Evolutionary conservation across 169 alveolate genomes (phyloP).

Genomic region (Eimeria praecox): DNA sequence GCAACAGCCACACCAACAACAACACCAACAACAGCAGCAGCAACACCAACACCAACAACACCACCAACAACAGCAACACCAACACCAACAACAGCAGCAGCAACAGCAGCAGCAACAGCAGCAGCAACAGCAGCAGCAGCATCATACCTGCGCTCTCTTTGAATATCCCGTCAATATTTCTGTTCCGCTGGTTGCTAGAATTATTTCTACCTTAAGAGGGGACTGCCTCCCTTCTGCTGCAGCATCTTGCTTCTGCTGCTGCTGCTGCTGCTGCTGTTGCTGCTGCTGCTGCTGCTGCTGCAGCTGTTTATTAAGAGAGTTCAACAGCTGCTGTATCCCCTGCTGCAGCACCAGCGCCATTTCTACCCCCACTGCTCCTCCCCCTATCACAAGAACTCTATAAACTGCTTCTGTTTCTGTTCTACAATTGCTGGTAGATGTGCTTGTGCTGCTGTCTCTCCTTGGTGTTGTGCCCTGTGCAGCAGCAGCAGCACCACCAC

Average conservation of each 20-base stretch:
- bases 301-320: background rate
- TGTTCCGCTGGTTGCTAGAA: slow-evolving; percentile 24
- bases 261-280: background rate
- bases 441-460: slow-evolving; percentile 19
- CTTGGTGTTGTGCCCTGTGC: background rate
- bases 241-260: background rate
- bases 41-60: background rate
- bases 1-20: background rate
- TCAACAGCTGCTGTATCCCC: slow-evolving; percentile 68
- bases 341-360: slow-evolving; percentile 58
- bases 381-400: slow-evolving; percentile 64
- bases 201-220: slow-evolving; percentile 13
- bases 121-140: slow-evolving; percentile 38
- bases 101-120: background rate
- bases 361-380: slow-evolving; percentile 77
- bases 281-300: background rate
- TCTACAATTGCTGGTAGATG: background rate
- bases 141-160: background rate
- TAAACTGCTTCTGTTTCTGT: background rate
- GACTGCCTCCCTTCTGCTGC: background rate
- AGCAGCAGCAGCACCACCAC: background rate
- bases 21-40: background rate
- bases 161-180: slow-evolving; percentile 45
- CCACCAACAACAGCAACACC: background rate
- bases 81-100: background rate